Conservation (phyloP, 192 early-diverging fungal genomes). For the Phlyctochytrium arcticum region DNA sequence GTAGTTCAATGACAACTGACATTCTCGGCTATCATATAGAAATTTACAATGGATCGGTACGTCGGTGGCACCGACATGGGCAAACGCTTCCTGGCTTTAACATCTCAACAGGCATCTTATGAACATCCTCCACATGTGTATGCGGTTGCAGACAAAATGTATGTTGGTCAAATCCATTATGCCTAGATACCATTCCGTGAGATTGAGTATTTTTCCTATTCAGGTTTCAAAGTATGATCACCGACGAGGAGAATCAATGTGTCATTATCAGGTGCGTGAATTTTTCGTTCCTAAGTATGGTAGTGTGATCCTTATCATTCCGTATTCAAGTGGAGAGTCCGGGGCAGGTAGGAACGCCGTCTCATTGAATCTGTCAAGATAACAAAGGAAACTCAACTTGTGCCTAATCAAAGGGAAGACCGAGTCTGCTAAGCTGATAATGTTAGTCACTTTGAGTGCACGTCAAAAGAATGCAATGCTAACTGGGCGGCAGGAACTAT, state of each 20-base stretch:
- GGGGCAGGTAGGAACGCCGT: slow-evolving; percentile 23
- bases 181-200: no score
- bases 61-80: no score
- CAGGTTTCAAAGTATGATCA: slow-evolving; percentile 86
- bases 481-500: slow-evolving; percentile 74
- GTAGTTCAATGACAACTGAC: no score
- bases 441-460: slow-evolving; percentile 23
- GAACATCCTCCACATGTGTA: slow-evolving; percentile 94
- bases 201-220: no score
- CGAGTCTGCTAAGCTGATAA: slow-evolving; percentile 60
- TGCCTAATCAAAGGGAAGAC: slow-evolving; percentile 52
- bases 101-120: slow-evolving; percentile 43
- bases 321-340: slow-evolving; percentile 19
- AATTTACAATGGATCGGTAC: no score
- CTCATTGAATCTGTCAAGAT: background rate
- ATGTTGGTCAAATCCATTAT: no score
- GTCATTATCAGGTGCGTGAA: slow-evolving; percentile 83
- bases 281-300: no score
- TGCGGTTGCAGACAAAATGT: slow-evolving; percentile 86
- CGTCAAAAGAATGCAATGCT: background rate
- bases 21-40: no score
- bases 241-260: slow-evolving; percentile 98
- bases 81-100: background rate
- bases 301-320: no score
- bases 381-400: background rate